A percentile compares a stretch with the other conserved stretches of the same genome.
phyloP scores from a whole-genome alignment of 2,329 filamentous ascomycete species.

The Colletotrichum cordylinicola region DNA sequence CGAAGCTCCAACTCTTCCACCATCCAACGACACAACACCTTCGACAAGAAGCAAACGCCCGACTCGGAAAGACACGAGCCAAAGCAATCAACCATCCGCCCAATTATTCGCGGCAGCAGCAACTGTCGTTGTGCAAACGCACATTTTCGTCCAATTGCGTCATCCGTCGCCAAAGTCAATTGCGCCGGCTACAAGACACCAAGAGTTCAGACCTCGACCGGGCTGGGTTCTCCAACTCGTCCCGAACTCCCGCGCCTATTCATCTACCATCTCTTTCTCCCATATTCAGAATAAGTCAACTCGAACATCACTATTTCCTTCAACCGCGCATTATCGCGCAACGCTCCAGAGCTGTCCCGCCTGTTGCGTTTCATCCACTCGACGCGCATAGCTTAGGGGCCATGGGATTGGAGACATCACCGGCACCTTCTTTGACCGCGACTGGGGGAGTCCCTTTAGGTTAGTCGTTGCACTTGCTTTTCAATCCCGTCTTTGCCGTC shows the following conservation, averaged over 20 bases:
- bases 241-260: neutral
- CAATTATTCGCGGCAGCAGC: neutral
- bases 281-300: neutral
- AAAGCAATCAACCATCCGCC: neutral
- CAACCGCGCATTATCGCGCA: neutral
- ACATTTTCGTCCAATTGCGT: neutral
- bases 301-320: neutral
- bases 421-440: constrained; percentile 9
- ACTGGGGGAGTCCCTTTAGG: constrained; percentile 19
- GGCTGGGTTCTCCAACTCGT: neutral
- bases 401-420: constrained; percentile 22
- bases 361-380: neutral
- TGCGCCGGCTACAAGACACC: neutral
- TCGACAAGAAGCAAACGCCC: neutral
- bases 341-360: neutral
- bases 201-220: neutral
- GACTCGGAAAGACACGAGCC: neutral
- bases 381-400: constrained; percentile 8
- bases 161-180: neutral
- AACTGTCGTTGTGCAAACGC: neutral
- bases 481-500: neutral
- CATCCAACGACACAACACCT: neutral
- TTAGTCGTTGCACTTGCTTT: neutral
- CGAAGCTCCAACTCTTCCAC: constrained; percentile 5
- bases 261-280: neutral